phyloP scores from a whole-genome alignment of 2,329 filamentous ascomycete genomes.

The Plectosphaerella plurivora region DNA sequence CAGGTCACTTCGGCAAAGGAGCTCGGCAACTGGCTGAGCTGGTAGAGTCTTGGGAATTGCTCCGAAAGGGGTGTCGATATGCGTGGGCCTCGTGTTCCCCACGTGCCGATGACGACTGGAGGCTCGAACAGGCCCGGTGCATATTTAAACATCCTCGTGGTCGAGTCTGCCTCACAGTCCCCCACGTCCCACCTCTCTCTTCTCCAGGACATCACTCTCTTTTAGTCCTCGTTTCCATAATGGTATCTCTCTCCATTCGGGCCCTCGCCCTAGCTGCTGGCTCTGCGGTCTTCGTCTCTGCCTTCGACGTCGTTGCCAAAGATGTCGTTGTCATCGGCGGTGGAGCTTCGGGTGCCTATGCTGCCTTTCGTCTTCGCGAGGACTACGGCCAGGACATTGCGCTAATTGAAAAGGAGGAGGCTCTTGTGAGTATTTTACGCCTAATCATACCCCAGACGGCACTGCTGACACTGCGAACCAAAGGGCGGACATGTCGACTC shows the following conservation, averaged over 20 bases:
- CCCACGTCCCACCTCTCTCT: too few species aligned
- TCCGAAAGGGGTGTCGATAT: too few species aligned
- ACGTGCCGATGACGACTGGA: too few species aligned
- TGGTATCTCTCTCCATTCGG: not conserved
- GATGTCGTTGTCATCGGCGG: slow-evolving; percentile 31
- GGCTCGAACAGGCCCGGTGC: too few species aligned
- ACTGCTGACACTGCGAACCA: not conserved
- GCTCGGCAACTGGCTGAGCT: too few species aligned
- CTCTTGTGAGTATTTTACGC: slow-evolving; percentile 18
- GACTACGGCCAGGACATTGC: slow-evolving; percentile 25
- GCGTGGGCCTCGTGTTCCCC: too few species aligned
- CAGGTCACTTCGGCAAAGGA: too few species aligned
- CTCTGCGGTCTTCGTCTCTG: not conserved
- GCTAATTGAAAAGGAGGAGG: slow-evolving; percentile 26
- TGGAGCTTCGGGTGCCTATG: slow-evolving; percentile 29
- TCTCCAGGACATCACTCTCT: too few species aligned
- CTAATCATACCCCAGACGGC: slow-evolving; percentile 4
- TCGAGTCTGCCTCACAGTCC: too few species aligned
- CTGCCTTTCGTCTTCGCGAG: slow-evolving; percentile 28
- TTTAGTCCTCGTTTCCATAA: not conserved
- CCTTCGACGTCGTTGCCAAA: slow-evolving; percentile 11
- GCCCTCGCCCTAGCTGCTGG: not conserved
- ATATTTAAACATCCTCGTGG: too few species aligned
- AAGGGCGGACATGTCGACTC: slow-evolving; percentile 46
- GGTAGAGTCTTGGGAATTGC: too few species aligned